Conservation (phyloP, 164 flowering plant genomes). For the Stephania cephalantha region DNA sequence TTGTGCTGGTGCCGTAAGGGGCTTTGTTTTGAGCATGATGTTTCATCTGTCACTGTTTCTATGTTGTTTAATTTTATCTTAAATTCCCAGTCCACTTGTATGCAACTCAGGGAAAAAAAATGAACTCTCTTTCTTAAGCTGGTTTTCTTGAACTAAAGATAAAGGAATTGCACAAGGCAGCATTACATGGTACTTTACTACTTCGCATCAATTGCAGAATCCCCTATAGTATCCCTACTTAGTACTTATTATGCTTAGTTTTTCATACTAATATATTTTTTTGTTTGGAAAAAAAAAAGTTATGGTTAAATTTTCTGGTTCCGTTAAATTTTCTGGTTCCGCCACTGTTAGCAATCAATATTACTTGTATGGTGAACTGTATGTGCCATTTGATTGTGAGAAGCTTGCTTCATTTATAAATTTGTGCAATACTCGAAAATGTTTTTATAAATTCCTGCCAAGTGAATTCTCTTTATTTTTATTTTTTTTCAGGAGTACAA, state of each 20-base stretch:
- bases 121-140: neutral
- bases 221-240: neutral
- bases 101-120: neutral
- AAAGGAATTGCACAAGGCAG: neutral
- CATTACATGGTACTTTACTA: neutral
- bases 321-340: too few species aligned
- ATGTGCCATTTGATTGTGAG: neutral
- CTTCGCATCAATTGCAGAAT: neutral
- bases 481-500: conserved; percentile 47
- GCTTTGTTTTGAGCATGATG: neutral
- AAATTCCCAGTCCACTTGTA: neutral
- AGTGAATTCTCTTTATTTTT: neutral
- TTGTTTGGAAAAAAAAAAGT: too few species aligned
- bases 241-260: too few species aligned
- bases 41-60: neutral
- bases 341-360: too few species aligned
- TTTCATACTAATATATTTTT: too few species aligned
- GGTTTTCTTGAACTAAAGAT: neutral
- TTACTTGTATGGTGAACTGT: neutral
- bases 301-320: too few species aligned
- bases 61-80: neutral
- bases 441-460: neutral
- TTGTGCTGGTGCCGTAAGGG: neutral
- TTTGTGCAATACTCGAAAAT: neutral
- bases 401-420: neutral